Base-by-base conservation (phyloP, 2,329 filamentous ascomycete species). In the Pseudofabraea citricarpa region DNA sequence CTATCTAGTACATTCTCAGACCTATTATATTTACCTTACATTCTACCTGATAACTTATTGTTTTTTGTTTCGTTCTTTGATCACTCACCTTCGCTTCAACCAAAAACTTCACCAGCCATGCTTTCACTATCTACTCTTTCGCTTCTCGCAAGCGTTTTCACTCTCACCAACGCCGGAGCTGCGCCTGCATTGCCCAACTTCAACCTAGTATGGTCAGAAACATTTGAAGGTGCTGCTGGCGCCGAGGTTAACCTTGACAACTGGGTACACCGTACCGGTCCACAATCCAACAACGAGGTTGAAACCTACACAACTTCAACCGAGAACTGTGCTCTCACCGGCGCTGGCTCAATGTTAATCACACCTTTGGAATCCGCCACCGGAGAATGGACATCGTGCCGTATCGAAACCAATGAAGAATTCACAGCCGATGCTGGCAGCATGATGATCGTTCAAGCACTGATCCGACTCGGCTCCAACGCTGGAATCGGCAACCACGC, bases 351-450 rank as follows among this genome's bases (percentile, higher is more conserved):
- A 9, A 44, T 56, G n/a, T 41, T 50, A 29, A 48, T 56, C 39
- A 47, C 46, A 3, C 54, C 54, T 8, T 22, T 37, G n/a, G 22
- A 48, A 13, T 37, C 39, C 20, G 36, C 33, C 16, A 31, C 37
- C 36, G 49, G 51, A 8, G 16, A 36, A 32, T 56, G 54, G 52
- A 53, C 47, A n/a, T 53, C 50, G 22, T 56, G 54, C 49, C 53
- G 52, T 23, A 29, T 56, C n/a, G 51, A 55, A 40, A 37, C 54
- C 5, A 19, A 22, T 4, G 31, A 41, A 2, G 12, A 41, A n/a
- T 55, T 52, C 42, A 22, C 31, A 6, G 40, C 49, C 7, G 32
- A 41, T 15, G 16, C 43, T 4, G 54, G 54, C 19, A 23, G 23
- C 5, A 47, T 55, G 24, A 43, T 55, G 8, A 48, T 52, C 31